Evolutionary conservation across 2,329 filamentous ascomycete genomes (phyloP), one percentile per base, ranked within the genome.

Genomic region (Elsinoe batatas): DNA sequence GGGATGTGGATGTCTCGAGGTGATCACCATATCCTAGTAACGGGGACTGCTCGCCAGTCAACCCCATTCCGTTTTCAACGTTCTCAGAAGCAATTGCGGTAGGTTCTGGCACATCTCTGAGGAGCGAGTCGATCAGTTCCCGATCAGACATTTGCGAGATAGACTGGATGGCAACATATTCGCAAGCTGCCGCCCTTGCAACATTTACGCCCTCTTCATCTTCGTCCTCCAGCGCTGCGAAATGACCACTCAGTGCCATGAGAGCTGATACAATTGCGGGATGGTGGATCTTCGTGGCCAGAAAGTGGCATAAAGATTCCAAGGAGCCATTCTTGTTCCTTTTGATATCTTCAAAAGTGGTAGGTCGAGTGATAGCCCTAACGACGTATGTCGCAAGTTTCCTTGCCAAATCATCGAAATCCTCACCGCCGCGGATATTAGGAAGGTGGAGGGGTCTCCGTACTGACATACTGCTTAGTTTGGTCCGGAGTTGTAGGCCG

Each of bases 141-240:
- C 81, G 75, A 65, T 89, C 85, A 1, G 83, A 84, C 32, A 90
- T 73, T 55, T 81, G 81, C 13, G 81, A 82, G 35, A 91, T 74
- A 62, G 89, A 88, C 37, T 87, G 80, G 84, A 86, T 90, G 36
- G 87, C 87, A 12, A 89, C 85, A 59, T 89, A 86, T 71, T 91
- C 87, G 65, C 87, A 91, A 26, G 85, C 86, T 64, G 82, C 80
- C 17, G 84, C 85, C 54, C 87, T 78, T 12, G 85, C 80, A 57
- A 85, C 79, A 57, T 82, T 81, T 32, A 91, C 71, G 3, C 82
- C 82, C 58, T 81, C 80, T 57, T 85, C 79, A 53, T 76, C 74
- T 50, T 78, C 76, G 47, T 75, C 75, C 59, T 86, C 84, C 33
- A 77, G 73, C 11, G 80, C 77, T 20, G 79, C 73, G 58, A 85